Evolutionary conservation across 2,329 filamentous ascomycete species (phyloP).

Genomic region (Penicillium sp.): DNA sequence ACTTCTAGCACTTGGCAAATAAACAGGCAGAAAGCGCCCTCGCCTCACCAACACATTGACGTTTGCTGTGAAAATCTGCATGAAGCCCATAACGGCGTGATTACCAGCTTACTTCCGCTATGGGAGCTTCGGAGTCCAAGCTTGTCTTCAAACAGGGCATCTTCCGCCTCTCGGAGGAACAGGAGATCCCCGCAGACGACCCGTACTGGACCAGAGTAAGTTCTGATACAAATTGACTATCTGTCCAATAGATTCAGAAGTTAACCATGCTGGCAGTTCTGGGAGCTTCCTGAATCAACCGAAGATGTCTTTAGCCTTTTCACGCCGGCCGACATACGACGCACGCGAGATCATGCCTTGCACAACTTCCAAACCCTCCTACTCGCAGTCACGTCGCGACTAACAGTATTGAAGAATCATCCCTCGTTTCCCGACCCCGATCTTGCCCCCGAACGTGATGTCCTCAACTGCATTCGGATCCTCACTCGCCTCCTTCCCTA

Average conservation of each 20-base stretch:
- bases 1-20: slow-evolving; percentile 4
- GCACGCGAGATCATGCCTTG: slow-evolving; percentile 78
- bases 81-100: slow-evolving; percentile 27
- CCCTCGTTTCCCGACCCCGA: slow-evolving; percentile 86
- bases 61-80: slow-evolving; percentile 15
- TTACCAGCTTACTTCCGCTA: slow-evolving; percentile 43
- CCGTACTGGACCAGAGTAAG: slow-evolving; percentile 88
- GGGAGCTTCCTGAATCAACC: slow-evolving; percentile 91
- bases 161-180: slow-evolving; percentile 91
- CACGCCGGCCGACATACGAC: slow-evolving; percentile 80
- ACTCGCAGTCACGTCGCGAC: slow-evolving; percentile 74
- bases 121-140: slow-evolving; percentile 99
- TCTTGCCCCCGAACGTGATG: slow-evolving; percentile 76
- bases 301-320: slow-evolving; percentile 98
- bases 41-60: background rate
- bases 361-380: slow-evolving; percentile 89
- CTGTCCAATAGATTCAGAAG: background rate
- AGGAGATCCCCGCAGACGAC: slow-evolving; percentile 81
- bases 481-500: slow-evolving; percentile 87
- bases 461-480: slow-evolving; percentile 91
- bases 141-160: slow-evolving; percentile 98
- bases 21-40: slow-evolving; percentile 2
- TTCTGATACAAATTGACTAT: slow-evolving; percentile 16
- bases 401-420: slow-evolving; percentile 80
- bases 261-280: slow-evolving; percentile 64